Base-by-base conservation (phyloP, 768 basidiomycete species). In the Xerocomellus intermedius region DNA sequence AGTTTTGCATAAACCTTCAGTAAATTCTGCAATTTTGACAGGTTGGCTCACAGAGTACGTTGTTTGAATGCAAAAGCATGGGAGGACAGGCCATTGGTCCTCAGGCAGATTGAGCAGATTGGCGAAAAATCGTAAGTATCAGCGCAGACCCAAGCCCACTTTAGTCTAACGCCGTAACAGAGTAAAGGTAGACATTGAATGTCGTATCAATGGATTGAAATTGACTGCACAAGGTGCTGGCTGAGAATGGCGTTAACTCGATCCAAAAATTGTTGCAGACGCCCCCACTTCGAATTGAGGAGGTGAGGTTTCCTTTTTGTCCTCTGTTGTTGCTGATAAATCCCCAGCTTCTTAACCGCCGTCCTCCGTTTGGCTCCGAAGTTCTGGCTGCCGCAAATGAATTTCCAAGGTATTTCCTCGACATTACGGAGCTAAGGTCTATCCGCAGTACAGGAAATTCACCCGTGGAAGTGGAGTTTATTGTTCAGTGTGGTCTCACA, bases 31-130 rank as follows among this genome's bases (percentile, higher is more conserved):
- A n/a, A 24, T 42, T 21, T 42, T 66, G 35, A 60, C 26, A 4
- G 13, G 28, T 43, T 37, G 17, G 14, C 30, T n/a, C 24, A 42
- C 44, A 92, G 93, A 28, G 70, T 87, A 24, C 86, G 95, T 12
- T 89, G 86, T 60, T 65, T 98, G 36, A 80, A 77, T 49, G 91
- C 91, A 5, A 93, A 87, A 62, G 87, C 92, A 41, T 98, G 96
- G 96, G 95, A 98, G 63, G 88, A 94, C 63, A 76, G 90, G 19
- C 85, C 93, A 5, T 75, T 86, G 14, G 87, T 96, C 8, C 79
- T 98, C 50, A 81, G 89, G 14, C 96, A 98, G 68, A 79, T 98
- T 47, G 85, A 90, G 33, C 83, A 86, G n/a, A 86, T 98, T 39
- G 96, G 95, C 32, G 91, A 94, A 65, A 93, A 92, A 81, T 91